Base-by-base conservation (phyloP, 495 filamentous ascomycete species). In the Penicillium diatomitis region DNA sequence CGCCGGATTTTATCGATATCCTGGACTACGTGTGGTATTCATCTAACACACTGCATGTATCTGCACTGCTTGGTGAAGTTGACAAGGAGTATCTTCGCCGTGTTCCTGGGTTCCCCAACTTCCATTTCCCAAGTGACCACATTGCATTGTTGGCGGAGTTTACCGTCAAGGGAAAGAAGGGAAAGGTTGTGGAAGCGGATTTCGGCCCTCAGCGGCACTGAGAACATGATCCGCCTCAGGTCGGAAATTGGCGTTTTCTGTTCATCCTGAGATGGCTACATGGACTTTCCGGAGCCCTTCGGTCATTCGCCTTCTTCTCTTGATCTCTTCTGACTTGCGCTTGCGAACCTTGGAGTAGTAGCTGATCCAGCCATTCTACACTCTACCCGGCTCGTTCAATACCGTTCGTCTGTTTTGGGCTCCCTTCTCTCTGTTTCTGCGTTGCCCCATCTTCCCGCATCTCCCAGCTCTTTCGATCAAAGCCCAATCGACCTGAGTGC, bases 11-110 rank as follows among this genome's bases (percentile, higher is more conserved):
- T 74, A 82, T 77, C 27, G 90, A 85, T 37, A 87, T 95, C 44
- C 84, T 98, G 50, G 92, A 98, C 64, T 97, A 97, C 65, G 86
- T 97, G 60, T 97, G 88, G 89, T 98, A 90, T 70, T 87, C 87
- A 44, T 88, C 88, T 38, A 97, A 95, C 64, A 80, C 88, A 31
- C 74, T 98, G 38, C 87, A 94, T 61, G 84, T 95, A 32, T 85
- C 87, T 33, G 86, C 82, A 37, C 66, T 98, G 48, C 86, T 98
- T 7, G 94, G 92, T 5, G 83, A 91, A 35, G 87, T 96, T 8
- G 94, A 98, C 66, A 80, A 81, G 59, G 82, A 92, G 8, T 95
- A 97, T 66, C 82, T 98, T 48, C 83, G 85, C 55, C 77, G 83
- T 40, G 89, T 96, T 4, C 92, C 92, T 3, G 92, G 92, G 0